Conservation (phyloP, 805 yeast species). For the Cyberlindnera veronae region DNA sequence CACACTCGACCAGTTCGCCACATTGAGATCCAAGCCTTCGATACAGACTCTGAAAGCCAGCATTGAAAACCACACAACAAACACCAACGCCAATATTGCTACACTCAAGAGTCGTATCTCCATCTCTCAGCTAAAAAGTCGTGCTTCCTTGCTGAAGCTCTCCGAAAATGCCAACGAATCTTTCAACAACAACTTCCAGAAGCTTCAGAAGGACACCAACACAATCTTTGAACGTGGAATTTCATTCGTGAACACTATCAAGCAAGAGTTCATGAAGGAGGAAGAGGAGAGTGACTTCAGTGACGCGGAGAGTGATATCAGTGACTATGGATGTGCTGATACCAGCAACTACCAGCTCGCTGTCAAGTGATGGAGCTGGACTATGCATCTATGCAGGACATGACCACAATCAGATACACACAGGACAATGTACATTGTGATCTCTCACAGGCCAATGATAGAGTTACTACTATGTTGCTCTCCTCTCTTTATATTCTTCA, state of each 20-base stretch:
- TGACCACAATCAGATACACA: too few species aligned
- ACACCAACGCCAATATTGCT: constrained; percentile 17
- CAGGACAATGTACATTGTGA: too few species aligned
- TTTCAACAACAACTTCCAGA: constrained; percentile 20
- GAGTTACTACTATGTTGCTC: too few species aligned
- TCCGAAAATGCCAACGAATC: constrained; percentile 11
- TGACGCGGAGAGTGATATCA: constrained; percentile 11
- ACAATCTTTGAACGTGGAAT: constrained; percentile 20
- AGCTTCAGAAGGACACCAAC: constrained; percentile 25
- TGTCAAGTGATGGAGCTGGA: constrained; percentile 18
- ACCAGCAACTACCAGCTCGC: constrained; percentile 26
- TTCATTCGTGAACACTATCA: constrained; percentile 22
- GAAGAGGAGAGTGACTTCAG: constrained; percentile 26
- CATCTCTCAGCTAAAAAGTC: constrained; percentile 15
- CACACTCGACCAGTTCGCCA: constrained; percentile 4
- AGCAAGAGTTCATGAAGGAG: constrained; percentile 30
- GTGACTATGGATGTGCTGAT: constrained; percentile 27
- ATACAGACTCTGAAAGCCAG: constrained; percentile 11
- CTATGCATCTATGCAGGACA: background rate
- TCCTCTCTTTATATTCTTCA: too few species aligned
- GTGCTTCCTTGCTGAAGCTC: constrained; percentile 8
- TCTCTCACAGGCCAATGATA: too few species aligned
- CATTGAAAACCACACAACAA: constrained; percentile 5
- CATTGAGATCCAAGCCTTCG: constrained; percentile 15
- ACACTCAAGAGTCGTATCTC: constrained; percentile 24